Evolutionary conservation across 768 basidiomycete species (phyloP).

Genomic region (Tulasnella sp.): DNA sequence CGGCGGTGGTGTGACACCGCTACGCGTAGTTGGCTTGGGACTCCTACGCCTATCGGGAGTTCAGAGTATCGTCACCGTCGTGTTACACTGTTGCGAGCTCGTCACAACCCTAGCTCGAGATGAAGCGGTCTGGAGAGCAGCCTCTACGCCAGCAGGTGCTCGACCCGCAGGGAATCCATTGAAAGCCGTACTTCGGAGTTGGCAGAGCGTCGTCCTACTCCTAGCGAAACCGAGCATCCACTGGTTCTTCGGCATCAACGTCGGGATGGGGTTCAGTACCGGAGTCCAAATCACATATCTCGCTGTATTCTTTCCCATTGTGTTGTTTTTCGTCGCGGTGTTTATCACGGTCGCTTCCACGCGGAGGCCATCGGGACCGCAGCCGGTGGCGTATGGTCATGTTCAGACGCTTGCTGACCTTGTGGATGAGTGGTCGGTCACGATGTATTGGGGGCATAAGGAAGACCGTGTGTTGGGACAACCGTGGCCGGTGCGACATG

Average conservation of each 20-base stretch:
- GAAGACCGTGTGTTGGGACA: too few species aligned
- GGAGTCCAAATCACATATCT: neutral
- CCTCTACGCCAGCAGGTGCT: neutral
- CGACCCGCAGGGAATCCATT: neutral
- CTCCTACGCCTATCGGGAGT: neutral
- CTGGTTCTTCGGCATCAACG: neutral
- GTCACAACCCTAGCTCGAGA: neutral
- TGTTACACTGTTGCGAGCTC: neutral
- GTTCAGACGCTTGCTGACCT: neutral
- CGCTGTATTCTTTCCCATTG: too few species aligned
- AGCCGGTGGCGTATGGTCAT: slow-evolving; percentile 1
- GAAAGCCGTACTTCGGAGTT: neutral
- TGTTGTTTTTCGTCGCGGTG: too few species aligned
- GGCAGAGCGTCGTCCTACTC: neutral
- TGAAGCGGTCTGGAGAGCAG: neutral
- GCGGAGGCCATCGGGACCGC: neutral
- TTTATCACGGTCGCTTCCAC: too few species aligned
- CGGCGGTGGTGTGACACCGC: too few species aligned
- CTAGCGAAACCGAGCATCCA: neutral
- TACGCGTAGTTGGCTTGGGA: neutral
- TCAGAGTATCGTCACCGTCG: neutral
- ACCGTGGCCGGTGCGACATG: too few species aligned
- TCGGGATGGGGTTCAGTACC: neutral
- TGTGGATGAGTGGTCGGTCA: neutral
- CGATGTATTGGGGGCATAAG: slow-evolving; percentile 2